phyloP scores from a whole-genome alignment of 2,329 filamentous ascomycete genomes.

The Calonectria ilicicola region DNA sequence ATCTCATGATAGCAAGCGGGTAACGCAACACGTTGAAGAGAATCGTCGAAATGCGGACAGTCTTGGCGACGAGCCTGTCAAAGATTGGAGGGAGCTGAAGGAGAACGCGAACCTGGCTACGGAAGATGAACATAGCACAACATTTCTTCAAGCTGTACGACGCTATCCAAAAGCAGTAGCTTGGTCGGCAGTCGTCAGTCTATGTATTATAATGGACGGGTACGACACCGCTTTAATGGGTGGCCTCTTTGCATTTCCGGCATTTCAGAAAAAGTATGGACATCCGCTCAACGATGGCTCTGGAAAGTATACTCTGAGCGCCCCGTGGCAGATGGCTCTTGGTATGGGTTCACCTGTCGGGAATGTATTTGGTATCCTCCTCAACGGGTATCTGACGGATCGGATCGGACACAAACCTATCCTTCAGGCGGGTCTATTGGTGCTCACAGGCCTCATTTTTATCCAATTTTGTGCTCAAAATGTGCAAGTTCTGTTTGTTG shows the following conservation, averaged over 20 bases:
- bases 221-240: constrained; percentile 46
- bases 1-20: background rate
- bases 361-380: constrained; percentile 43
- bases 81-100: background rate
- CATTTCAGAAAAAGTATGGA: constrained; percentile 46
- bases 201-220: constrained; percentile 53
- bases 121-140: background rate
- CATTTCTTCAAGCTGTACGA: background rate
- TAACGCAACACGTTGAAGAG: background rate
- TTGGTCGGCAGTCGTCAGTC: constrained; percentile 26
- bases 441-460: constrained; percentile 43
- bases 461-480: constrained; percentile 44
- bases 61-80: background rate
- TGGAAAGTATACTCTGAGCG: constrained; percentile 48
- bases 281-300: constrained; percentile 8
- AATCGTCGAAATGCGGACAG: background rate
- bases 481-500: constrained; percentile 53
- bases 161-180: constrained; percentile 5
- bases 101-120: background rate
- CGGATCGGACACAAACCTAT: constrained; percentile 55
- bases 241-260: constrained; percentile 48
- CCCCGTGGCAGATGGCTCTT: constrained; percentile 61
- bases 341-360: constrained; percentile 56
- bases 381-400: constrained; percentile 34
- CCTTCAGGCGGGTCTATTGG: constrained; percentile 60